A percentile compares a stretch with the other conserved stretches of the same genome.
Conservation (phyloP, 352 stramenopile genomes). For the Globisporangium ultimum region DNA sequence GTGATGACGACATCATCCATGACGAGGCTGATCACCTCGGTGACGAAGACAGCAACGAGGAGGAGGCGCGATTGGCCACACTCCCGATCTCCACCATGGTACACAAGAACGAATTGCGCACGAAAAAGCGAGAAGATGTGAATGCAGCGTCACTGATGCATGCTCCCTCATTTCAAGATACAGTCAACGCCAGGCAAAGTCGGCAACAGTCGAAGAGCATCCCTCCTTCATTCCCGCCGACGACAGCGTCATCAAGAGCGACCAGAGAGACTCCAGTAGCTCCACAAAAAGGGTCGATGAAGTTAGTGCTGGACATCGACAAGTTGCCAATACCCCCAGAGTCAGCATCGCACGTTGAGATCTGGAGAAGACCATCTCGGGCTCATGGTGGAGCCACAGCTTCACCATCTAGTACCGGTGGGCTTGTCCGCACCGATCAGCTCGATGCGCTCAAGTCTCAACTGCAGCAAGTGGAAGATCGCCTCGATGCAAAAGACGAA, state of each 20-base stretch:
- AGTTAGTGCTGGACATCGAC: not conserved
- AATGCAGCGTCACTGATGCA: not conserved
- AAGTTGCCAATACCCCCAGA: not conserved
- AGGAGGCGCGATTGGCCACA: not conserved
- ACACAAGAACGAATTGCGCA: conserved; percentile 19
- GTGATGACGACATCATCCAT: not conserved
- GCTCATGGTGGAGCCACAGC: too few relatives aligned
- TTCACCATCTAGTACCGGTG: too few relatives aligned
- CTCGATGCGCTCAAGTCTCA: conserved; percentile 1
- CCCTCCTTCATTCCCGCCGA: not conserved
- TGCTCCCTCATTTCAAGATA: not conserved
- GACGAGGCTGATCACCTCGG: not conserved
- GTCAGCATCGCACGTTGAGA: not conserved
- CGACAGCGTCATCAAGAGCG: too few relatives aligned
- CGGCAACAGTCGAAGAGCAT: not conserved
- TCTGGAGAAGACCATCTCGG: too few relatives aligned
- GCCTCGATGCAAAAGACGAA: conserved; percentile 11
- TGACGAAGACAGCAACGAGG: too few relatives aligned
- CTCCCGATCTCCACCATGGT: not conserved
- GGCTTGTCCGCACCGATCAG: not conserved
- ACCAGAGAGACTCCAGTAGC: not conserved
- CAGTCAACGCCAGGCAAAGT: not conserved
- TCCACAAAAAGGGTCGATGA: too few relatives aligned
- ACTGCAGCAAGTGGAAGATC: not conserved
- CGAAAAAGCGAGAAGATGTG: conserved; percentile 28